phyloP scores from a whole-genome alignment of 2,329 filamentous ascomycete genomes.

The Aschersonia sp. region DNA sequence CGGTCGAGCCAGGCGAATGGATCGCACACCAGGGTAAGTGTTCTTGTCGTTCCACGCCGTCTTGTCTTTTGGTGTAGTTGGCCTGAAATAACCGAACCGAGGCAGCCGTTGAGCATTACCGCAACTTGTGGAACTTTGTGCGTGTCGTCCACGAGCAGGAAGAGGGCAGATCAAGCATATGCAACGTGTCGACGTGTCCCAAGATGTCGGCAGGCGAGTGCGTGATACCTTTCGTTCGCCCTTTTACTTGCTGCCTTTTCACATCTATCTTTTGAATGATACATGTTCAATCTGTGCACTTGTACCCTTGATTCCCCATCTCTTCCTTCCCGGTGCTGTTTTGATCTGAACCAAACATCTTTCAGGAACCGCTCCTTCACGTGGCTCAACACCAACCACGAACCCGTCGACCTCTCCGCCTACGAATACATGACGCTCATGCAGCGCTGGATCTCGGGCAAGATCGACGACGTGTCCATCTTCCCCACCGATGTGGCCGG shows the following conservation, averaged over 20 bases:
- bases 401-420: conserved; percentile 76
- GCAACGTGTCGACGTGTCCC: conserved; percentile 71
- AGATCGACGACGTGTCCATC: conserved; percentile 70
- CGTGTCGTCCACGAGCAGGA: conserved; percentile 79
- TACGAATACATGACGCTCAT: conserved; percentile 84
- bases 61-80: neutral
- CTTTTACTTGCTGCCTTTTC: neutral
- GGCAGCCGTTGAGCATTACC: conserved; percentile 81
- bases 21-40: conserved; percentile 80
- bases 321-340: neutral
- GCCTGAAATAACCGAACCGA: neutral
- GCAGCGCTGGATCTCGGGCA: conserved; percentile 87
- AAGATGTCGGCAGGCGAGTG: conserved; percentile 89
- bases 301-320: neutral
- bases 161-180: conserved; percentile 61
- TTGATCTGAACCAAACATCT: neutral
- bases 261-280: neutral
- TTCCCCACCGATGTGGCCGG: conserved; percentile 69
- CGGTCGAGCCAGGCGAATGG: conserved; percentile 91
- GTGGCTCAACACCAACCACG: conserved; percentile 62
- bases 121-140: conserved; percentile 78
- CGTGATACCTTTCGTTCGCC: neutral
- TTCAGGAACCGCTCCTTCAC: conserved; percentile 77
- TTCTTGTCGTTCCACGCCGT: neutral
- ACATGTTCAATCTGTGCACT: neutral